These are phyloP conservation scores for Mimosa bimucronata DNA, from an alignment of 306 rosid genomes.

Conservation along the genomic window DNA sequence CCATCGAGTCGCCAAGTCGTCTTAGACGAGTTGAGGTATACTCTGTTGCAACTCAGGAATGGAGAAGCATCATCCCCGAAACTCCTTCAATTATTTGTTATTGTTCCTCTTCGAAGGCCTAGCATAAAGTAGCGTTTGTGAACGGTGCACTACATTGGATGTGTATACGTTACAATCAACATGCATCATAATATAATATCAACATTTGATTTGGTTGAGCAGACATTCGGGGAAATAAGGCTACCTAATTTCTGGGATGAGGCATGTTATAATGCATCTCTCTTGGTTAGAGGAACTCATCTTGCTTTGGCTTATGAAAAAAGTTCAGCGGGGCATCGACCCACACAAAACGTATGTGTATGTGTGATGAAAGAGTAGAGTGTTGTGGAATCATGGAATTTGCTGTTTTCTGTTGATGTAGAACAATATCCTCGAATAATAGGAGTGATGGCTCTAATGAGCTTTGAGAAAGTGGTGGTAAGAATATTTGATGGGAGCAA, in stretches of 20 bases:
- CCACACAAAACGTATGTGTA: no score
- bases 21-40: not conserved
- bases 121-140: no score
- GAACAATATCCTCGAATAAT: no score
- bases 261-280: not conserved
- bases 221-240: not conserved
- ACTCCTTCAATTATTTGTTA: no score
- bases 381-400: not conserved
- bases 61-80: not conserved
- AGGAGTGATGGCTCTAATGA: no score
- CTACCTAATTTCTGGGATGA: not conserved
- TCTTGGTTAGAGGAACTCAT: not conserved
- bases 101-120: no score
- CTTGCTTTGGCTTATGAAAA: not conserved
- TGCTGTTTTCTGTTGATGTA: no score
- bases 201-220: not conserved
- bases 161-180: not conserved
- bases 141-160: not conserved
- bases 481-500: no score
- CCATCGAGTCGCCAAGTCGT: no score
- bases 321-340: no score
- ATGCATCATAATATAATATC: no score
- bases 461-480: no score
- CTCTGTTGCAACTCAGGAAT: not conserved
- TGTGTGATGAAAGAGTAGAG: not conserved